phyloP scores from a whole-genome alignment of 495 filamentous ascomycete species.

The Pseudoneurospora amorphoporcata region DNA sequence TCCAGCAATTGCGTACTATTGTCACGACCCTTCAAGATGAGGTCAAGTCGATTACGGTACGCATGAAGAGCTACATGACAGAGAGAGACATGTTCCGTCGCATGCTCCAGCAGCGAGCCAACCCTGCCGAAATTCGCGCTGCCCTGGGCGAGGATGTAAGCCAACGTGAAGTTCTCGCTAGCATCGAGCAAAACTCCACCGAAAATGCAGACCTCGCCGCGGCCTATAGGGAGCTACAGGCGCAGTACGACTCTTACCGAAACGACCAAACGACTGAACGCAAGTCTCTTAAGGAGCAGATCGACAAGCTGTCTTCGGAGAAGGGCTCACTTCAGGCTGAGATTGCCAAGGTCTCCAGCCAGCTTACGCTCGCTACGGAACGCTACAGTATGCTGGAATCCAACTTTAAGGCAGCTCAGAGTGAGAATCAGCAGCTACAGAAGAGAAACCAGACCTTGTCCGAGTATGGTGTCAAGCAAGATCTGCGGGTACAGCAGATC shows the following conservation, averaged over 20 bases:
- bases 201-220: conserved; percentile 30
- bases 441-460: conserved; percentile 64
- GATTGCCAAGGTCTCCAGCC: conserved; percentile 62
- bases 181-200: conserved; percentile 36
- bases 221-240: conserved; percentile 71
- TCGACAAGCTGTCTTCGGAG: conserved; percentile 68
- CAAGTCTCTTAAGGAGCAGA: conserved; percentile 72
- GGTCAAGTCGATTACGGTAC: conserved; percentile 62
- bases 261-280: conserved; percentile 73
- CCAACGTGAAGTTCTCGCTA: conserved; percentile 36
- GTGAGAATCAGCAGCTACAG: conserved; percentile 74
- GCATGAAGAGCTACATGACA: conserved; percentile 83
- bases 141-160: conserved; percentile 48
- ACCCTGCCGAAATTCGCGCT: conserved; percentile 48
- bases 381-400: conserved; percentile 84
- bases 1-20: conserved; percentile 57
- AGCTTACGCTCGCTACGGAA: conserved; percentile 68
- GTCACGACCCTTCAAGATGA: conserved; percentile 54
- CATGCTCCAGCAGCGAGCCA: conserved; percentile 66
- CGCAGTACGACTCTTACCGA: conserved; percentile 81
- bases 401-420: conserved; percentile 72
- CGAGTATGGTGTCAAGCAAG: conserved; percentile 78
- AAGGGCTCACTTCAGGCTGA: conserved; percentile 75
- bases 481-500: conserved; percentile 78
- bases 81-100: conserved; percentile 96